A percentile compares a stretch with the other conserved stretches of the same genome.
Conservation (phyloP, 2,329 filamentous ascomycete species). For the Penicillium brevicompactum region DNA sequence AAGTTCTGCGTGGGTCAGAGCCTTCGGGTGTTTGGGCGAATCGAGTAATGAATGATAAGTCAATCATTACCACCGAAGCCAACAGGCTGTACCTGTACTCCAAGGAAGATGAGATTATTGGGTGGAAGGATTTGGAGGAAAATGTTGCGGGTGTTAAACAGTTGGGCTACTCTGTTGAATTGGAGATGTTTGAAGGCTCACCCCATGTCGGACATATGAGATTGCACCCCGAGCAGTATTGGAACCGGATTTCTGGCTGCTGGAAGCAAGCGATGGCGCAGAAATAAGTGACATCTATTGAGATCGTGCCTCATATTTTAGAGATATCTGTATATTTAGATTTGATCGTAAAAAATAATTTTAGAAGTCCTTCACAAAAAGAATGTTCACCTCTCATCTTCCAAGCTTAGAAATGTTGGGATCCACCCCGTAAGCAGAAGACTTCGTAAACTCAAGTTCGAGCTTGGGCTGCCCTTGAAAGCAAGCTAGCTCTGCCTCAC, state of each 20-base stretch:
- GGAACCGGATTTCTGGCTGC: constrained; percentile 38
- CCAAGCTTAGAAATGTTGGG: too few species aligned
- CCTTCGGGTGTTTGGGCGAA: constrained; percentile 25
- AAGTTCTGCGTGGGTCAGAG: constrained; percentile 12
- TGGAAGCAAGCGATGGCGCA: constrained; percentile 19
- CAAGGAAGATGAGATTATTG: constrained; percentile 29
- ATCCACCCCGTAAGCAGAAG: too few species aligned
- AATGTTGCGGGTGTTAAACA: constrained; percentile 26
- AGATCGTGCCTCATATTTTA: background rate
- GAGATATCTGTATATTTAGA: background rate
- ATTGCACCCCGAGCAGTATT: constrained; percentile 60
- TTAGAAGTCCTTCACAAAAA: too few species aligned
- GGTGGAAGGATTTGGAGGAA: constrained; percentile 25
- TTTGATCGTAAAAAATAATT: constrained; percentile 2
- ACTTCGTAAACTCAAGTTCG: too few species aligned
- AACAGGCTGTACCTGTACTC: constrained; percentile 26
- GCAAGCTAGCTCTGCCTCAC: too few species aligned
- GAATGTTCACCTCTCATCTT: too few species aligned
- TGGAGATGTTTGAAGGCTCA: constrained; percentile 59
- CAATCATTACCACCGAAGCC: constrained; percentile 4
- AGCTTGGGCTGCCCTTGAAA: too few species aligned
- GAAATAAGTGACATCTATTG: background rate
- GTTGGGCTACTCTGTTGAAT: constrained; percentile 53
- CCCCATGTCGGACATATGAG: constrained; percentile 65
- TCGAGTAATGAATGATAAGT: constrained; percentile 18